phyloP scores from a whole-genome alignment of 257 asterid genomes.

The Lithospermum erythrorhizon region DNA sequence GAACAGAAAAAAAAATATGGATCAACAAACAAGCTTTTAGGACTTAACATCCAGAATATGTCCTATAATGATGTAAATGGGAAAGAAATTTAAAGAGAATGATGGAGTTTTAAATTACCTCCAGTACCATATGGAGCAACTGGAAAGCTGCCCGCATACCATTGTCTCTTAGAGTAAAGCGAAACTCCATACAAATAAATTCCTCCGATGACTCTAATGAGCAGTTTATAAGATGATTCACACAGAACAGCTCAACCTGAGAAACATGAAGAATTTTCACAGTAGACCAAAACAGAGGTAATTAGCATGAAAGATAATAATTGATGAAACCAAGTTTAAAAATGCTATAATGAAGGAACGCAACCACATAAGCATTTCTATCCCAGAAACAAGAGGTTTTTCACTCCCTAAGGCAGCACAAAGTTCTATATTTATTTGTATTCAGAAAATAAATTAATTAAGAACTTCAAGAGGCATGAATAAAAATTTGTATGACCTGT shows the following conservation, averaged over 20 bases:
- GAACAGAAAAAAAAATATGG: not conserved
- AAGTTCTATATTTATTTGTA: not conserved
- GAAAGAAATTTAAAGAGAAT: not conserved
- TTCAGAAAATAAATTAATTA: not conserved
- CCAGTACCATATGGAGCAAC: conserved; percentile 98
- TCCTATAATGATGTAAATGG: not conserved
- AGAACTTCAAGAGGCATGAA: conserved; percentile 3
- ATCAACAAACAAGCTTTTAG: not conserved
- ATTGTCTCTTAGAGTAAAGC: conserved; percentile 84
- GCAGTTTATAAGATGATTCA: conserved; percentile 92
- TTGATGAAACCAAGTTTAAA: not conserved
- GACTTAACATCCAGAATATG: conserved; percentile 2
- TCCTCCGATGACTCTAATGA: conserved; percentile 98
- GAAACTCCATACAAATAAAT: conserved; percentile 96
- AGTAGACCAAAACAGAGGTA: not conserved
- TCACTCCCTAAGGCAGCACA: not conserved
- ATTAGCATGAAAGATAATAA: not conserved
- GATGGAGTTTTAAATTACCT: conserved; percentile 36
- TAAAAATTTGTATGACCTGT: conserved; percentile 49
- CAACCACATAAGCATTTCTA: not conserved
- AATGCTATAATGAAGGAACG: not conserved
- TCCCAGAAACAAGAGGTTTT: conserved; percentile 4
- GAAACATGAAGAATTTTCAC: conserved; percentile 17
- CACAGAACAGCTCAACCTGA: conserved; percentile 98
- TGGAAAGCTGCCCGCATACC: conserved; percentile 99